Percentiles rank a stretch among this genome's conserved stretches.
Evolutionary conservation across 2,329 filamentous ascomycete genomes (phyloP).

Genomic region (Lasiodiplodia sp.): DNA sequence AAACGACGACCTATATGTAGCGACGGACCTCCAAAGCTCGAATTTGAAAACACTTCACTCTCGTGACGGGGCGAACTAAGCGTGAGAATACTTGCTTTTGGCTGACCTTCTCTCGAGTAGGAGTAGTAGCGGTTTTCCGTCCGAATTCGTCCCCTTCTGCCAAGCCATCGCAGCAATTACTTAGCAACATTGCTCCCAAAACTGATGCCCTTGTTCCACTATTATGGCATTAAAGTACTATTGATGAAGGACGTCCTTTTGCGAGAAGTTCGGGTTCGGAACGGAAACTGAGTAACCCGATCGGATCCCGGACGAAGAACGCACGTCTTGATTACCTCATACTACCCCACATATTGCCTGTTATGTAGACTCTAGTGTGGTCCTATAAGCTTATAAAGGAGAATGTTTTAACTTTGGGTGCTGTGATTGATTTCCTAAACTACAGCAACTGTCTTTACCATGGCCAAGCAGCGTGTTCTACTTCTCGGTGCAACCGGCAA

Average conservation of each 20-base stretch:
- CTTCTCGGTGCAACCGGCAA: slow-evolving; percentile 12
- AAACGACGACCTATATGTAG: background rate
- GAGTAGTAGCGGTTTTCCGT: background rate
- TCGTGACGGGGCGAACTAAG: background rate
- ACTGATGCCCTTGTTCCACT: background rate
- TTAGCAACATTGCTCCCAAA: background rate
- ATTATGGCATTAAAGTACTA: background rate
- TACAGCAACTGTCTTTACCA: background rate
- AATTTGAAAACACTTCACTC: background rate
- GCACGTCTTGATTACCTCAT: background rate
- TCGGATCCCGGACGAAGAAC: background rate
- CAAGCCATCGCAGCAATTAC: background rate
- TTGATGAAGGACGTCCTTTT: background rate
- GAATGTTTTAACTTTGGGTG: no score
- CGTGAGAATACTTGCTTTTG: background rate
- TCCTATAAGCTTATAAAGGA: no score
- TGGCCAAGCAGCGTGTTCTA: slow-evolving; percentile 4
- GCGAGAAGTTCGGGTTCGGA: background rate
- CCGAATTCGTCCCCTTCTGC: background rate
- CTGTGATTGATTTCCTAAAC: background rate
- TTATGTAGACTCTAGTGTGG: background rate
- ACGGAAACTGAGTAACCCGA: background rate
- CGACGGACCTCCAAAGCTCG: background rate
- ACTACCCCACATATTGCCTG: background rate
- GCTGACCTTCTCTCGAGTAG: background rate